Evolutionary conservation across 805 yeast species (phyloP).

Genomic region (Kodamaea kaohsiungensis): DNA sequence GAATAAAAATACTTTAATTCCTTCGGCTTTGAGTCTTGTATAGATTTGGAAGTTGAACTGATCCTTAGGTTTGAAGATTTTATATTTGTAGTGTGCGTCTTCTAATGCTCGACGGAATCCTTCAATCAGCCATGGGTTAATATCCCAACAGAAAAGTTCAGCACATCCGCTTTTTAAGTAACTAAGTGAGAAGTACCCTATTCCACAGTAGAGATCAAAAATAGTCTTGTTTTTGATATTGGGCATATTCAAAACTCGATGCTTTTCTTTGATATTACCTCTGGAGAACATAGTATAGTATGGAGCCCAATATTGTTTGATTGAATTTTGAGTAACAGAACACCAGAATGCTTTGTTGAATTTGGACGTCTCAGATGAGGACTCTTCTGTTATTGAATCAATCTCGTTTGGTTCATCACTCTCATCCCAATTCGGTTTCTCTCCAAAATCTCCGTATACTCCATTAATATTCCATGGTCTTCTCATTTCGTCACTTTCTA

Average conservation of each 20-base stretch:
- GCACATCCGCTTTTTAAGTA: slow-evolving; percentile 58
- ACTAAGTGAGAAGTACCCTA: slow-evolving; percentile 78
- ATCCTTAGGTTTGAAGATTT: slow-evolving; percentile 30
- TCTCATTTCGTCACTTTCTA: slow-evolving; percentile 55
- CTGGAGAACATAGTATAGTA: slow-evolving; percentile 82
- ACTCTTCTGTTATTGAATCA: background rate
- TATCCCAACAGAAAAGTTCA: slow-evolving; percentile 71
- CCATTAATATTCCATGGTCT: slow-evolving; percentile 63
- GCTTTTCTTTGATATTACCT: slow-evolving; percentile 82
- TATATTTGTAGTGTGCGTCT: slow-evolving; percentile 42
- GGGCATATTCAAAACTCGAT: slow-evolving; percentile 53
- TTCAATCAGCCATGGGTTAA: slow-evolving; percentile 81
- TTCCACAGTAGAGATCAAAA: slow-evolving; percentile 78
- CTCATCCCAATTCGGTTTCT: slow-evolving; percentile 15
- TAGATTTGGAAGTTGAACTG: slow-evolving; percentile 26
- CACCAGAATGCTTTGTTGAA: slow-evolving; percentile 69
- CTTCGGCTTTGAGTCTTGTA: slow-evolving; percentile 13
- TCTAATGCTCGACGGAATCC: slow-evolving; percentile 62
- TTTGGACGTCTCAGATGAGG: slow-evolving; percentile 35
- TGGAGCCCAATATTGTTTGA: slow-evolving; percentile 83
- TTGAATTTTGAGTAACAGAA: slow-evolving; percentile 65
- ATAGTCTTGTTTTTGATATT: slow-evolving; percentile 45
- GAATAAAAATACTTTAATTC: slow-evolving; percentile 50
- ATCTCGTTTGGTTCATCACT: too few relatives aligned
- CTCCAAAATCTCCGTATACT: slow-evolving; percentile 68